Conservation (phyloP, 1,284 basidiomycete genomes). For the Ustilago bromivora region DNA sequence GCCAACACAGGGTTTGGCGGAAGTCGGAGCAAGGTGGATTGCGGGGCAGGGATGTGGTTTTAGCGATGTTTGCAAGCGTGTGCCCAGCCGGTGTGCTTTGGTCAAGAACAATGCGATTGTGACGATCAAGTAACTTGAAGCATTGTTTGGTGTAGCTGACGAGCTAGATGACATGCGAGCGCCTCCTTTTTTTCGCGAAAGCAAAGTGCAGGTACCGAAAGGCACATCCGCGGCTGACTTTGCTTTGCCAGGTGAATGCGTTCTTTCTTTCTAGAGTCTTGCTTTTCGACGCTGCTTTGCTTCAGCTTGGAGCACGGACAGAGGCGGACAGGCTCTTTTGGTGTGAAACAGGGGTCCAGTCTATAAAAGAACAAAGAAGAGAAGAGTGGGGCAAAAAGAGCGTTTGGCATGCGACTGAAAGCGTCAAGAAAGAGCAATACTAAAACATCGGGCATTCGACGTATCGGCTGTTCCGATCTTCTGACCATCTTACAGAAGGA, state of each 20-base stretch:
- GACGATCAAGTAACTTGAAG: not conserved
- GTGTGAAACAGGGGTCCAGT: conserved; percentile 10
- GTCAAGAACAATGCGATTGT: not conserved
- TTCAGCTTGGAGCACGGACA: not conserved
- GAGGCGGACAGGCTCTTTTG: not conserved
- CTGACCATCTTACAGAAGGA: not conserved
- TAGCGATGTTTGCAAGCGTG: not conserved
- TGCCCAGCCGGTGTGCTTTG: not conserved
- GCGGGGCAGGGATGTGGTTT: not conserved
- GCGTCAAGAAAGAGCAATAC: not conserved
- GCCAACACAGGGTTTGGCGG: not conserved
- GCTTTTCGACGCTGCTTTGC: not conserved
- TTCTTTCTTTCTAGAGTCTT: not conserved
- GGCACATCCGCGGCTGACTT: not conserved
- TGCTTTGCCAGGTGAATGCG: not conserved
- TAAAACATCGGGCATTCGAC: not conserved
- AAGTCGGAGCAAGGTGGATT: not conserved
- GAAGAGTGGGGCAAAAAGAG: not conserved
- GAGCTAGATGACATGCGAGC: not conserved
- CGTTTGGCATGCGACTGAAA: not conserved
- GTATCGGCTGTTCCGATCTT: not conserved
- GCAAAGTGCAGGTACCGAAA: not conserved
- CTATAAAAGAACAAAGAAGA: not conserved
- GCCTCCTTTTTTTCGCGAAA: not conserved
- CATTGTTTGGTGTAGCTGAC: not conserved